Conservation (phyloP, 2,329 filamentous ascomycete genomes). For the Claviceps sp. region DNA sequence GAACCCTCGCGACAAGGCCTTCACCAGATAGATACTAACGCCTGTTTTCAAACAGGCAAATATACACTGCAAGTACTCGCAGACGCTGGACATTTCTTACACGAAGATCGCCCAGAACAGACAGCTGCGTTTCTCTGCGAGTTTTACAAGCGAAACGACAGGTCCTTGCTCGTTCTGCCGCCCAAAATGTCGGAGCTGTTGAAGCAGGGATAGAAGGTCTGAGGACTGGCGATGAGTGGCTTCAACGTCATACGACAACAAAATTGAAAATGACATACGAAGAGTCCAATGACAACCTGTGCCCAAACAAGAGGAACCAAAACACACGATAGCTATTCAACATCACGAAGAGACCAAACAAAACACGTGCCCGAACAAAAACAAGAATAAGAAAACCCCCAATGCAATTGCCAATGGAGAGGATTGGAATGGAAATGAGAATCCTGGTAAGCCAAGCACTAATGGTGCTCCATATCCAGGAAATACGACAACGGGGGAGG, state of each 20-base stretch:
- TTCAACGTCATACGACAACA: too few species aligned
- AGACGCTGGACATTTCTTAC: conserved; percentile 90
- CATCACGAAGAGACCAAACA: too few species aligned
- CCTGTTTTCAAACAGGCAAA: conserved; percentile 44
- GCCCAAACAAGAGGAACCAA: too few species aligned
- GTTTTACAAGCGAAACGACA: conserved; percentile 85
- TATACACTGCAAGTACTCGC: conserved; percentile 92
- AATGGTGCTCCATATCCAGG: too few species aligned
- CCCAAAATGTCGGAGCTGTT: conserved; percentile 76
- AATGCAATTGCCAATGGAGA: too few species aligned
- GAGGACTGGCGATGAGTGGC: conserved; percentile 3
- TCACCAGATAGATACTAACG: too few species aligned
- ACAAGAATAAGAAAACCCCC: too few species aligned
- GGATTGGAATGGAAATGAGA: too few species aligned
- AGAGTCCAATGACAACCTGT: not conserved
- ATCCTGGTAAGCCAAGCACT: too few species aligned
- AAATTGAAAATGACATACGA: not conserved
- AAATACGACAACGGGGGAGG: too few species aligned
- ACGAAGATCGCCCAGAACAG: conserved; percentile 87
- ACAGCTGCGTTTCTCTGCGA: conserved; percentile 76
- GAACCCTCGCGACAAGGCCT: conserved; percentile 5
- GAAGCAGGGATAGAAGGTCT: conserved; percentile 48
- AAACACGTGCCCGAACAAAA: too few species aligned
- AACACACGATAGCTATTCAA: too few species aligned
- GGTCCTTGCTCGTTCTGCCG: conserved; percentile 70